These are phyloP conservation scores for Ustilago curta DNA, from an alignment of 1,284 basidiomycete species.

Conservation along the genomic window DNA sequence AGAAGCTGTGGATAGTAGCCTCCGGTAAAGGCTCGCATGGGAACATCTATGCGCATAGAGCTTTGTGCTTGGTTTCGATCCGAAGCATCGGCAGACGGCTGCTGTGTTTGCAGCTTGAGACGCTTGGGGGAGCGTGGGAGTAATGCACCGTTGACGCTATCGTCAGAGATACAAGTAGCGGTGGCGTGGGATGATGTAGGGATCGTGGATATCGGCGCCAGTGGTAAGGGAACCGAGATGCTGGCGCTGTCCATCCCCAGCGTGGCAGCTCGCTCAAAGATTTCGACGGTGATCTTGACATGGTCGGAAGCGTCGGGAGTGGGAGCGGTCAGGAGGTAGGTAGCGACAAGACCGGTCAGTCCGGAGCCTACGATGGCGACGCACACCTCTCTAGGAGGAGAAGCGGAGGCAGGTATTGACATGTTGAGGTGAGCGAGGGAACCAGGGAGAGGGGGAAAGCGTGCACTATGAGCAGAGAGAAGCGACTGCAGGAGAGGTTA, in stretches of 20 bases:
- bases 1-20: conserved; percentile 67
- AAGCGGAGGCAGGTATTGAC: background rate
- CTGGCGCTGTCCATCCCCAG: conserved; percentile 66
- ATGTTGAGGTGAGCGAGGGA: background rate
- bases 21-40: conserved; percentile 66
- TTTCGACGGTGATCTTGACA: conserved; percentile 28
- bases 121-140: conserved; percentile 17
- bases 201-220: background rate
- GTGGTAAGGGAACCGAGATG: conserved; percentile 49
- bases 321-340: conserved; percentile 81
- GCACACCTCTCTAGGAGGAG: conserved; percentile 19
- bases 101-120: conserved; percentile 1
- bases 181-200: background rate
- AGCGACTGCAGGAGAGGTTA: background rate
- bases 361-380: conserved; percentile 89
- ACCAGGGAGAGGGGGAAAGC: background rate
- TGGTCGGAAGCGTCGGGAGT: background rate
- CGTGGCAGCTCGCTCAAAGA: conserved; percentile 59
- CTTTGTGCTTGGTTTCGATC: background rate
- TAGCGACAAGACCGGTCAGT: conserved; percentile 84
- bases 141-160: background rate
- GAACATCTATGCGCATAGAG: conserved; percentile 61
- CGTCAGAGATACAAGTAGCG: background rate
- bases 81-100: background rate
- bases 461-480: background rate